These are phyloP conservation scores for Colletotrichum plurivorum DNA, from an alignment of 2,329 filamentous ascomycete species.

Conservation along the genomic window DNA sequence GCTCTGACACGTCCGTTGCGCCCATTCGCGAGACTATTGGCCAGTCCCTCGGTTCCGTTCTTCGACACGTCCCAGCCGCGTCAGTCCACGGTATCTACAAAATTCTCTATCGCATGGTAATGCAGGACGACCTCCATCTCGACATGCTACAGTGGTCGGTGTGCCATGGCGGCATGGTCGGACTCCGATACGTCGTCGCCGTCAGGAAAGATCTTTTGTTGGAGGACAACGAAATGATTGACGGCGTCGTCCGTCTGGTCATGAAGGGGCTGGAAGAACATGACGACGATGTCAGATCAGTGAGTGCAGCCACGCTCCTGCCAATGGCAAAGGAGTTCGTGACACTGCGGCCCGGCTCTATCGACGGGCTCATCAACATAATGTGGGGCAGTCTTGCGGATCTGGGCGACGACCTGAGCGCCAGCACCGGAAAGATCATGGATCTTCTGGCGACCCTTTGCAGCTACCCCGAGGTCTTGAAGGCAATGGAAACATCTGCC, in stretches of 20 bases:
- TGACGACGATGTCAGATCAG: conserved; percentile 96
- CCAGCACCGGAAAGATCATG: conserved; percentile 98
- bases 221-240: conserved; percentile 86
- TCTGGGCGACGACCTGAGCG: conserved; percentile 95
- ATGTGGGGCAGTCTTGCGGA: conserved; percentile 98
- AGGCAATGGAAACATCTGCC: conserved; percentile 94
- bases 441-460: conserved; percentile 96
- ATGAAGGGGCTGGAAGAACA: conserved; percentile 94
- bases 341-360: conserved; percentile 80
- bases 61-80: conserved; percentile 84
- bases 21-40: conserved; percentile 96
- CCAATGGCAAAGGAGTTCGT: conserved; percentile 97
- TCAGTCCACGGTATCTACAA: conserved; percentile 89
- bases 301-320: conserved; percentile 96
- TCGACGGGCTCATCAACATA: conserved; percentile 89
- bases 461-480: conserved; percentile 91
- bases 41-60: conserved; percentile 89
- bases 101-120: conserved; percentile 89
- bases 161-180: conserved; percentile 98
- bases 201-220: conserved; percentile 93
- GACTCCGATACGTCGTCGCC: conserved; percentile 93
- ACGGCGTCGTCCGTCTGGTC: conserved; percentile 91
- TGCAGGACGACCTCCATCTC: conserved; percentile 85
- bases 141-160: conserved; percentile 89
- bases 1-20: conserved; percentile 95